Conservation (phyloP, 1,284 basidiomycete species). For the Sanghuangporus sanghuang region DNA sequence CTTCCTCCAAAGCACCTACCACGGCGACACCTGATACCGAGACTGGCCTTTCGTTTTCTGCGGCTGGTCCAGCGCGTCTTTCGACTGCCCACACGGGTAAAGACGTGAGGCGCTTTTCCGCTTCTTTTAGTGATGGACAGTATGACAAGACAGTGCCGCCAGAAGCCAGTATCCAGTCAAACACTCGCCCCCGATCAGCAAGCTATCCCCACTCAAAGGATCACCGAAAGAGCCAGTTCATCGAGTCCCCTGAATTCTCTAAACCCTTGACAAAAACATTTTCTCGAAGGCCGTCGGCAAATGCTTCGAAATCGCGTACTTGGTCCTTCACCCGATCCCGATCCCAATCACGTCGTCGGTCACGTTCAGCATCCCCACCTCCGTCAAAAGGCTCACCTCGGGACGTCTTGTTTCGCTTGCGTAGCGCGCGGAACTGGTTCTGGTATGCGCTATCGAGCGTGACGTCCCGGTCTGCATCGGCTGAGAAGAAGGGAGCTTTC, state of each 20-base stretch:
- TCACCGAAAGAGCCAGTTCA: slow-evolving; percentile 3
- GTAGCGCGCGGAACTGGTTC: slow-evolving; percentile 19
- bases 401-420: slow-evolving; percentile 17
- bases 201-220: slow-evolving; percentile 5
- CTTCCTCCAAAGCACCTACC: slow-evolving; percentile 6
- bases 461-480: slow-evolving; percentile 12
- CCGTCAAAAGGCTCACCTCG: slow-evolving; percentile 14
- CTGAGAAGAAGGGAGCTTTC: background rate
- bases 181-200: slow-evolving; percentile 5
- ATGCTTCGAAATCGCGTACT: slow-evolving; percentile 10
- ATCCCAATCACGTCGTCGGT: slow-evolving; percentile 15
- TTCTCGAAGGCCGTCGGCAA: slow-evolving; percentile 6
- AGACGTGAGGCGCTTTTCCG: slow-evolving; percentile 9
- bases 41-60: slow-evolving; percentile 8
- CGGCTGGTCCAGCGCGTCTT: slow-evolving; percentile 14
- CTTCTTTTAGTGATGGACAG: slow-evolving; percentile 7
- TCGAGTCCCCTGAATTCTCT: slow-evolving; percentile 7
- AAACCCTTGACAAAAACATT: slow-evolving; percentile 1
- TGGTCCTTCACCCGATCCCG: slow-evolving; percentile 17
- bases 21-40: slow-evolving; percentile 9
- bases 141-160: background rate
- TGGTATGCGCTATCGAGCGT: slow-evolving; percentile 18
- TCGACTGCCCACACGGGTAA: slow-evolving; percentile 14
- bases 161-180: background rate
- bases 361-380: slow-evolving; percentile 15